These are phyloP conservation scores for Suillus bovinus DNA, from an alignment of 768 basidiomycete genomes.

Conservation along the genomic window DNA sequence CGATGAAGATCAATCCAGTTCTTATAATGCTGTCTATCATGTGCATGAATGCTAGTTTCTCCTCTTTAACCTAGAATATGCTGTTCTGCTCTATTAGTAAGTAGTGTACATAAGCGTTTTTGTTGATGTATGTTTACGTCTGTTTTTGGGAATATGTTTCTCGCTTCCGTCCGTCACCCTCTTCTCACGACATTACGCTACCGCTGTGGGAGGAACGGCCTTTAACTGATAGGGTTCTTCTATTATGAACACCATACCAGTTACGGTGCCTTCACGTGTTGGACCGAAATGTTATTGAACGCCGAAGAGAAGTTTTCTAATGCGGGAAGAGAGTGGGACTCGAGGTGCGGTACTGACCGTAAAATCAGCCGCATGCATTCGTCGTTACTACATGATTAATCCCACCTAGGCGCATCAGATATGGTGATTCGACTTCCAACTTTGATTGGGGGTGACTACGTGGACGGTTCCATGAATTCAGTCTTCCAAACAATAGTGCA, in stretches of 20 bases:
- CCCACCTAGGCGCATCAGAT: constrained; percentile 55
- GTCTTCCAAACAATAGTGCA: constrained; percentile 12
- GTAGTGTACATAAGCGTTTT: constrained; percentile 30
- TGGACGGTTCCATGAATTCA: constrained; percentile 13
- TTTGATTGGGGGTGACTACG: constrained; percentile 54
- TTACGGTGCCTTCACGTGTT: constrained; percentile 44
- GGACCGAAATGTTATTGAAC: constrained; percentile 67
- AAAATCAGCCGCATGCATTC: constrained; percentile 12
- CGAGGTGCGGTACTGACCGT: constrained; percentile 46
- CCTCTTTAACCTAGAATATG: constrained; percentile 31
- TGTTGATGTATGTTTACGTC: constrained; percentile 29
- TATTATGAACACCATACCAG: too few species aligned
- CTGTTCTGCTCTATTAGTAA: constrained; percentile 15
- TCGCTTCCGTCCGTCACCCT: constrained; percentile 7
- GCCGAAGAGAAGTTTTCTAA: constrained; percentile 56
- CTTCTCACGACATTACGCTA: constrained; percentile 6
- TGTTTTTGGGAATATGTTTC: constrained; percentile 12
- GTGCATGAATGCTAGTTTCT: constrained; percentile 64
- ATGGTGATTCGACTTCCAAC: constrained; percentile 52
- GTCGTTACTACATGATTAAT: neutral
- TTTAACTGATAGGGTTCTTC: neutral
- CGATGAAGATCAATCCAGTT: constrained; percentile 44
- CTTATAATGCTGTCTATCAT: constrained; percentile 57
- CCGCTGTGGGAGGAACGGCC: neutral
- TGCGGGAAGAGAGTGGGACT: constrained; percentile 48